These are phyloP conservation scores for Ichthyophthirius multifiliis DNA, from an alignment of 169 alveolate species.

Conservation along the genomic window DNA sequence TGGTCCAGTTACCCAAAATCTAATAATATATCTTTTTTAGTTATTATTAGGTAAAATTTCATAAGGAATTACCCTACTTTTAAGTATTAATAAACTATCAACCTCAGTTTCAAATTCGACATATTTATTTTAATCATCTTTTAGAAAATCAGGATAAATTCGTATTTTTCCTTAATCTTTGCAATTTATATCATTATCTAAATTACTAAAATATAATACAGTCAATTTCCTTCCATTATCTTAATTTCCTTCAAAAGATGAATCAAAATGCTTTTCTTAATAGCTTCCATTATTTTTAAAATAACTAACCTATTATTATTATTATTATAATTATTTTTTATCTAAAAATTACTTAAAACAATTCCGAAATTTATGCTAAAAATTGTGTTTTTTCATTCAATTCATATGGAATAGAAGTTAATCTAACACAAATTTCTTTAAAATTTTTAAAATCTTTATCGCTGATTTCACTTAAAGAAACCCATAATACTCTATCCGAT, in stretches of 20 bases:
- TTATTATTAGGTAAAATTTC: neutral
- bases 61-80: neutral
- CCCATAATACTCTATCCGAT: neutral
- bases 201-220: neutral
- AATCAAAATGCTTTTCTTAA: neutral
- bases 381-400: neutral
- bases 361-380: neutral
- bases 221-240: neutral
- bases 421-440: neutral
- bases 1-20: constrained; percentile 2
- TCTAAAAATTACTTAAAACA: neutral
- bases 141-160: neutral
- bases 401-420: neutral
- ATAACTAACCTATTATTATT: neutral
- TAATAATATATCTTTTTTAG: neutral
- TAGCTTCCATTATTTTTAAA: neutral
- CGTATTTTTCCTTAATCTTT: neutral
- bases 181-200: neutral
- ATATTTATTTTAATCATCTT: neutral
- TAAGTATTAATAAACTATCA: neutral
- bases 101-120: neutral
- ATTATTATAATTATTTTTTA: neutral
- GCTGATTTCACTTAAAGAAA: neutral
- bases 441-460: neutral
- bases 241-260: neutral